Base-by-base conservation (phyloP, 768 basidiomycete genomes). In the Psilocybe sp. region DNA sequence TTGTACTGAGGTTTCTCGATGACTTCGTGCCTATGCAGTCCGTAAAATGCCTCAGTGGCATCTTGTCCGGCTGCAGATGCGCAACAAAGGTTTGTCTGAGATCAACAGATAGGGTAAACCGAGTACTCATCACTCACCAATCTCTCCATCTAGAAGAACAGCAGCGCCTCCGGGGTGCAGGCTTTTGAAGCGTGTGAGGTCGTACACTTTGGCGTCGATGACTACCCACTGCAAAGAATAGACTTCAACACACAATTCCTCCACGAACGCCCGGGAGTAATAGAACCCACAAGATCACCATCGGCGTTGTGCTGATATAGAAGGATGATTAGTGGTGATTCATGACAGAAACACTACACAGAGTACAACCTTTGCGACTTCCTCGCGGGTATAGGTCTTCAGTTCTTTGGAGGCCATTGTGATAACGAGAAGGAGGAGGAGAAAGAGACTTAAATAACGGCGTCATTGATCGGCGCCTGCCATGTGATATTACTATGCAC, bases 1-100 rank as follows among this genome's bases (percentile, higher is more conserved):
- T 74, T 66, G 60, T 87, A 92, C 52, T 91, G 87, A 1, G 91
- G 87, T 57, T 79, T 84, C 53, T 76, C 69, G 41, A 98, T 77
- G n/a, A 98, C 79, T 60, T 97, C 94, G 44, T 87, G 82, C 44
- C 88, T 80, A 65, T 98, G 96, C 20, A 98, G 82, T 33, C 89
- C 85, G 59, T 89, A 98, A 73, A 98, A 98, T 9, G 81, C 80
- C 43, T 93, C 89, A 0, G 95, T 97, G 0, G 86, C 87, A 61
- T 97, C 94, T 68, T 90, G 78, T 3, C 92, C 93, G 42, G 89
- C 92, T 87, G 70, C 40, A 80, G 37, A 19, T 10, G 33, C 7
- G 23, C 4, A 34, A 28, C 5, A 23, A 40, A 18, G 8, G 46
- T 33, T 14, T 19, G 28, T 31, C 32, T 13, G 11, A 11, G 9